Conservation (phyloP, 2,329 filamentous ascomycete species). For the Ascochyta pisi region DNA sequence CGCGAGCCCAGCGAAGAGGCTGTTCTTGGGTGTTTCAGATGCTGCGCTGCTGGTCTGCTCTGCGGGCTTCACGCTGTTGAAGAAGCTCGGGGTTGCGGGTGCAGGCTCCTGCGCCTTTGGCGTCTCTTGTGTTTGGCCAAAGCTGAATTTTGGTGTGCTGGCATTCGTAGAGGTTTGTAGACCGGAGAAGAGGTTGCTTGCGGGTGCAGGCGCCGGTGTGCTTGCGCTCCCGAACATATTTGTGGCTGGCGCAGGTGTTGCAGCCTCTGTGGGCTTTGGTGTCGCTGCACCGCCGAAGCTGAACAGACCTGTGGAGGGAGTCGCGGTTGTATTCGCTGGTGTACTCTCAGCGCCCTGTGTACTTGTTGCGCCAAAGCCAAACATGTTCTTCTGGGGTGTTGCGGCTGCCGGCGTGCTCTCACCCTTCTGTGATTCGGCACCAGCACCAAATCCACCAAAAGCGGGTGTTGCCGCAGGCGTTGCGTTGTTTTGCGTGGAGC, state of each 20-base stretch:
- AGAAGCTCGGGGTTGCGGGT: constrained; percentile 20
- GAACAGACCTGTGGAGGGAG: constrained; percentile 22
- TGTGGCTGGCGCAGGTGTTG: constrained; percentile 21
- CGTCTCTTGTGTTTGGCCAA: constrained; percentile 18
- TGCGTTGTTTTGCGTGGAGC: constrained; percentile 18
- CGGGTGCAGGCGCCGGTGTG: constrained; percentile 17
- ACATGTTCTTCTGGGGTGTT: not conserved
- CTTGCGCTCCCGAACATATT: constrained; percentile 22
- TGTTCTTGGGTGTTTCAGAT: constrained; percentile 28
- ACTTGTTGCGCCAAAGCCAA: not conserved
- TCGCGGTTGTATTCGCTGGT: constrained; percentile 15
- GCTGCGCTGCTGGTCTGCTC: constrained; percentile 13
- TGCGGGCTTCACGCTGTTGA: constrained; percentile 24
- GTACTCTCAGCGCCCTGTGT: constrained; percentile 13
- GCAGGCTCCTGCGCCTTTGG: constrained; percentile 20
- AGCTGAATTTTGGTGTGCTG: constrained; percentile 17
- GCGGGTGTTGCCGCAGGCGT: constrained; percentile 19
- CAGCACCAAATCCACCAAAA: constrained; percentile 28
- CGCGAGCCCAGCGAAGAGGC: constrained; percentile 26
- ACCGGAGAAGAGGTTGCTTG: constrained; percentile 24
- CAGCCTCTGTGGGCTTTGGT: constrained; percentile 18
- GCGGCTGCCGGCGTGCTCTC: constrained; percentile 6
- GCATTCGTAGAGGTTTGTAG: constrained; percentile 17
- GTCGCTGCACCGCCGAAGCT: constrained; percentile 22
- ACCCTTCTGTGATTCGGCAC: constrained; percentile 18